A percentile compares a stretch with the other conserved stretches of the same genome.
Evolutionary conservation across 2,329 filamentous ascomycete species (phyloP).

Genomic region (Shiraia bambusicola): DNA sequence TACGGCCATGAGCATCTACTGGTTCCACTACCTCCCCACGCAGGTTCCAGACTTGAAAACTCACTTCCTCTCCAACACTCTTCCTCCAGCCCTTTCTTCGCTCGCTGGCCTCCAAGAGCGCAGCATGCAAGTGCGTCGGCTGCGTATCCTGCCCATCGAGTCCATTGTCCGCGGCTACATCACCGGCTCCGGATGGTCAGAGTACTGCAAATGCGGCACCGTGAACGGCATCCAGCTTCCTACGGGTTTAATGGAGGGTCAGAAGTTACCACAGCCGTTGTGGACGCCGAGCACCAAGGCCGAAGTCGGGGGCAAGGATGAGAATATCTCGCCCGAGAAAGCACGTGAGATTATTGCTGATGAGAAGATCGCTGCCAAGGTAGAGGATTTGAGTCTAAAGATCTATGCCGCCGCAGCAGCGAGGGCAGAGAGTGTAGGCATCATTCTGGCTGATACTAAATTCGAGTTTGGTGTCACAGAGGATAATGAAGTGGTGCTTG

Average conservation of each 20-base stretch:
- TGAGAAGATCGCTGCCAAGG: constrained; percentile 61
- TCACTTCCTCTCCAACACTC: constrained; percentile 62
- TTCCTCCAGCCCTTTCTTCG: constrained; percentile 49
- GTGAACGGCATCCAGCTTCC: constrained; percentile 76
- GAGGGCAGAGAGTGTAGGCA: constrained; percentile 65
- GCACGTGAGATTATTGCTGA: constrained; percentile 63
- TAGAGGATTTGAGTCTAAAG: constrained; percentile 65
- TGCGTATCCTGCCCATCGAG: constrained; percentile 76
- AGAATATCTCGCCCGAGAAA: constrained; percentile 75
- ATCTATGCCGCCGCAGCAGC: constrained; percentile 65
- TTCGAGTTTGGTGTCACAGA: constrained; percentile 72
- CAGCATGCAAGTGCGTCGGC: constrained; percentile 74
- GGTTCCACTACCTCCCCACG: constrained; percentile 64
- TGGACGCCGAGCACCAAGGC: constrained; percentile 87
- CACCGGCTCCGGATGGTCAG: constrained; percentile 79
- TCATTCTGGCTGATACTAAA: constrained; percentile 77
- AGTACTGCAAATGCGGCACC: constrained; percentile 72
- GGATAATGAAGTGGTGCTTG: constrained; percentile 67
- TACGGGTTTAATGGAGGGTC: constrained; percentile 67
- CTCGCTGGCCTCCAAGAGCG: constrained; percentile 59
- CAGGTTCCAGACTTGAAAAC: constrained; percentile 61
- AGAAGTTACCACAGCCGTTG: constrained; percentile 68
- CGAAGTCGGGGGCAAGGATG: constrained; percentile 73
- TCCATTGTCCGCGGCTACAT: constrained; percentile 89
- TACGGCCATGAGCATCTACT: constrained; percentile 65